Evolutionary conservation across 179 eudicot species (phyloP).

Genomic region (Sideroxylon spinosum): DNA sequence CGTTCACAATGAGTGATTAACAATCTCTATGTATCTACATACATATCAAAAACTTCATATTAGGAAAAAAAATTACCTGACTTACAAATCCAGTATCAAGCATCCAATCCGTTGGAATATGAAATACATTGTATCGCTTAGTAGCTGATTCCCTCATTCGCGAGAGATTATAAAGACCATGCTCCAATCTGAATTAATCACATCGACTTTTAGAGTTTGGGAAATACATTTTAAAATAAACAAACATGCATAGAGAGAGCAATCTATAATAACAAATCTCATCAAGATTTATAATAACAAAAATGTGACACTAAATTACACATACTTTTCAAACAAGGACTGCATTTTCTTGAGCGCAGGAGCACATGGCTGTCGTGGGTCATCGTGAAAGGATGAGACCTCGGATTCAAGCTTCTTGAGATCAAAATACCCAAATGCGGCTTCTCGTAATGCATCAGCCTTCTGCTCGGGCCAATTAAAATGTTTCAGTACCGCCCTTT

Average conservation of each 20-base stretch:
- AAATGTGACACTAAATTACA: neutral
- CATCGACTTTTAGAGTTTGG: neutral
- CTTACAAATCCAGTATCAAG: conserved; percentile 72
- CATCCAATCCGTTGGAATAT: conserved; percentile 92
- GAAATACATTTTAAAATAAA: neutral
- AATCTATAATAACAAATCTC: neutral
- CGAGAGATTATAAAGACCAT: conserved; percentile 72
- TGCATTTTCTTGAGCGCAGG: conserved; percentile 92
- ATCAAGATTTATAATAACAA: neutral
- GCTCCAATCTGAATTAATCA: conserved; percentile 67
- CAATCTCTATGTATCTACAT: neutral
- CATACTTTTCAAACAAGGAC: conserved; percentile 81
- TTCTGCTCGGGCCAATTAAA: conserved; percentile 94
- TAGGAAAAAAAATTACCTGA: conserved; percentile 45
- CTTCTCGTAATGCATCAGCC: conserved; percentile 94
- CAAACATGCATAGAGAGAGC: neutral
- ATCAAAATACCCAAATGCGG: conserved; percentile 91
- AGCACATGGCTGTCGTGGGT: conserved; percentile 66
- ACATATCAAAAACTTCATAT: neutral
- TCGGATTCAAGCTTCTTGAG: conserved; percentile 84
- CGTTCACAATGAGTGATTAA: neutral
- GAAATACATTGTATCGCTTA: conserved; percentile 60
- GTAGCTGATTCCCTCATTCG: conserved; percentile 80
- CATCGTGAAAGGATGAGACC: conserved; percentile 60
- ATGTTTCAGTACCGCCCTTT: conserved; percentile 93